Conservation (phyloP, 306 rosid genomes). For the Pachyrhizus erosus region DNA sequence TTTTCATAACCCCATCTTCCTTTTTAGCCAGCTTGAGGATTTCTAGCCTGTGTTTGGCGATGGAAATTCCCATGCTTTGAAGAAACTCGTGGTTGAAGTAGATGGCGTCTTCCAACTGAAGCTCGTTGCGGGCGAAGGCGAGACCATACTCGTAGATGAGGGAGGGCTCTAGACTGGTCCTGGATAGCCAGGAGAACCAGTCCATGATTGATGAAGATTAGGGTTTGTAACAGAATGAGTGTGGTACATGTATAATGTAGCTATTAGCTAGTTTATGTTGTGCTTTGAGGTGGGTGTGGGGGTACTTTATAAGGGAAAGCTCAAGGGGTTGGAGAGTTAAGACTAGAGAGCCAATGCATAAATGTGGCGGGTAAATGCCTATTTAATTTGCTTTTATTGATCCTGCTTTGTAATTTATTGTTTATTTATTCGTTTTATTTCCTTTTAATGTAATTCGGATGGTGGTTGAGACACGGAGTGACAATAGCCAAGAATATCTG, state of each 20-base stretch:
- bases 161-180: conserved; percentile 67
- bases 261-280: background rate
- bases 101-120: conserved; percentile 58
- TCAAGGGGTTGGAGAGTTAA: conserved; percentile 29
- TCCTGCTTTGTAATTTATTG: background rate
- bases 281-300: conserved; percentile 37
- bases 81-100: conserved; percentile 84
- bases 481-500: conserved; percentile 28
- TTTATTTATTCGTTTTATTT: background rate
- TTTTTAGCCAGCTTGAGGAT: conserved; percentile 76
- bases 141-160: conserved; percentile 76
- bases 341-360: background rate
- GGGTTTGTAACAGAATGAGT: background rate
- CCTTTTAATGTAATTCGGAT: conserved; percentile 43
- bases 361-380: conserved; percentile 46
- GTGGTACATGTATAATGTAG: background rate
- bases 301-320: conserved; percentile 30
- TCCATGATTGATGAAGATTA: conserved; percentile 58
- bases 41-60: conserved; percentile 90
- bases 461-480: conserved; percentile 53
- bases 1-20: conserved; percentile 13
- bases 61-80: conserved; percentile 82
- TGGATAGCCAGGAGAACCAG: conserved; percentile 94
- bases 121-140: conserved; percentile 66
- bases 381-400: conserved; percentile 1